Evolutionary conservation across 1,284 basidiomycete species (phyloP).

Genomic region (Exsudoporus floridanus): DNA sequence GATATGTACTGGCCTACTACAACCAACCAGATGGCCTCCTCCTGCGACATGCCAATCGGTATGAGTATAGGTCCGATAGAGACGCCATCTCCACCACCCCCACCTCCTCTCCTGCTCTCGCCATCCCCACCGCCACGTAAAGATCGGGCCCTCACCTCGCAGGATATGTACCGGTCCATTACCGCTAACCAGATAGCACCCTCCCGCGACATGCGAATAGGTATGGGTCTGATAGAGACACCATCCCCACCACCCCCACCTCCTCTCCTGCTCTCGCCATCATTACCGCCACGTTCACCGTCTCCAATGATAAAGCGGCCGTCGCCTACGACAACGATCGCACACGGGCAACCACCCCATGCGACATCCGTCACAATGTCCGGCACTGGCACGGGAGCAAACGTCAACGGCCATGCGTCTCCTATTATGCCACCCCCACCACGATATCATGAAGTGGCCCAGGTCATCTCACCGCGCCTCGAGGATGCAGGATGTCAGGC

Average conservation of each 20-base stretch:
- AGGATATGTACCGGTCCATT: constrained; percentile 16
- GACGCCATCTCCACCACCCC: constrained; percentile 15
- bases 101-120: constrained; percentile 20
- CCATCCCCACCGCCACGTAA: constrained; percentile 15
- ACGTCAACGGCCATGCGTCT: constrained; percentile 11
- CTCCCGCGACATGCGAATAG: constrained; percentile 1
- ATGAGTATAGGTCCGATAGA: constrained; percentile 10
- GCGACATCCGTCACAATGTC: not conserved
- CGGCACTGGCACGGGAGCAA: constrained; percentile 7
- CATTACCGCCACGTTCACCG: constrained; percentile 14
- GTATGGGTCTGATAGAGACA: constrained; percentile 11
- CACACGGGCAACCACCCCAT: constrained; percentile 8
- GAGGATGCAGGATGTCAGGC: constrained; percentile 27
- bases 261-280: constrained; percentile 21
- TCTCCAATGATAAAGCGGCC: constrained; percentile 17
- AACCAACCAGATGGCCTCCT: constrained; percentile 3
- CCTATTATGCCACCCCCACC: constrained; percentile 17
- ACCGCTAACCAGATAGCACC: constrained; percentile 4
- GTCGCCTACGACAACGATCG: constrained; percentile 11
- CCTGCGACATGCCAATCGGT: constrained; percentile 2
- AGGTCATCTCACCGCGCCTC: constrained; percentile 19
- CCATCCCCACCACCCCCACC: constrained; percentile 14
- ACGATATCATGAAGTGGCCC: constrained; percentile 22
- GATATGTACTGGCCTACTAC: constrained; percentile 16
- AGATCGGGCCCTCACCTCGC: no score